Evolutionary conservation across 768 basidiomycete genomes (phyloP).

Genomic region (Mycena galopus): DNA sequence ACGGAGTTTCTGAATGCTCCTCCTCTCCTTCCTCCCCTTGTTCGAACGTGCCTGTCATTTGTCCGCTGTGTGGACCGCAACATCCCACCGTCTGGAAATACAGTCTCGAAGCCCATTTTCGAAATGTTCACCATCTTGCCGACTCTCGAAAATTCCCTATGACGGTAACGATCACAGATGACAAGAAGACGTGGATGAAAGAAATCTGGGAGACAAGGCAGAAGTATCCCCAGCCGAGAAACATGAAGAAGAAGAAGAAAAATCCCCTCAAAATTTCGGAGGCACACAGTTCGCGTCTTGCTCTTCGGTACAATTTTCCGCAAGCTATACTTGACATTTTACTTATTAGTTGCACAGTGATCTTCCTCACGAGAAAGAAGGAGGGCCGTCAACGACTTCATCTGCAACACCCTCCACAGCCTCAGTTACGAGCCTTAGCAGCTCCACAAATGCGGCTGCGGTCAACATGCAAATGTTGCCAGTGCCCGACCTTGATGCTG

Average conservation of each 20-base stretch:
- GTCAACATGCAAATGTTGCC: too few relatives aligned
- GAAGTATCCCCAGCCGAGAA: not conserved
- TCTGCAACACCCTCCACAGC: too few relatives aligned
- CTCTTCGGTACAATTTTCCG: not conserved
- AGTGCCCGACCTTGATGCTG: too few relatives aligned
- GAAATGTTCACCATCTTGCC: not conserved
- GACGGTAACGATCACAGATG: not conserved
- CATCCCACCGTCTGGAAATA: too few relatives aligned
- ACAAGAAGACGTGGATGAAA: not conserved
- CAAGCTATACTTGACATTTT: not conserved
- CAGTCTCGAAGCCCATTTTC: not conserved
- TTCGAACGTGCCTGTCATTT: not conserved
- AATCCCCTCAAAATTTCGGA: not conserved
- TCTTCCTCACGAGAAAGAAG: not conserved
- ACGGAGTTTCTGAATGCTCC: not conserved
- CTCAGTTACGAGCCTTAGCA: too few relatives aligned
- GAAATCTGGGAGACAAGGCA: not conserved
- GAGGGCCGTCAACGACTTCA: too few relatives aligned
- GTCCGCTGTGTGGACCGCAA: not conserved
- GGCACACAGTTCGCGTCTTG: conserved; percentile 8
- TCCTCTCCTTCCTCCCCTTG: not conserved
- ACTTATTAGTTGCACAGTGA: not conserved
- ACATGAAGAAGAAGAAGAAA: not conserved
- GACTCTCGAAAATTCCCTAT: not conserved
- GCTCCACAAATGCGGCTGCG: too few relatives aligned